Percentiles rank a stretch among this genome's conserved stretches.
These are phyloP conservation scores for Nakazawaea pomicola DNA, from an alignment of 805 yeast species.

Conservation along the genomic window DNA sequence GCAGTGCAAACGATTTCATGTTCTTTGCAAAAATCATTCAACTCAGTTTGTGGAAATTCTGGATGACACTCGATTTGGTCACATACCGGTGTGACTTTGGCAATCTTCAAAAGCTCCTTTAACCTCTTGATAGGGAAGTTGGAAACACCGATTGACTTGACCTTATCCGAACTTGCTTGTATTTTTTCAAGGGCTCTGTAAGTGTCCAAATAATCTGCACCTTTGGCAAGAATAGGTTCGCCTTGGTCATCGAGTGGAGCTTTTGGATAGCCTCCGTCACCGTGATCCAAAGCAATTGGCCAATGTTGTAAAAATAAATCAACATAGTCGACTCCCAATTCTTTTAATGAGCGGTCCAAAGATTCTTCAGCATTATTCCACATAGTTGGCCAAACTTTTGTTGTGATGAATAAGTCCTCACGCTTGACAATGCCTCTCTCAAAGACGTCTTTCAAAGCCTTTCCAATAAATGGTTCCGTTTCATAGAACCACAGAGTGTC, in stretches of 20 bases:
- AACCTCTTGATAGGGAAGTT: slow-evolving; percentile 32
- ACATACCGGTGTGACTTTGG: slow-evolving; percentile 34
- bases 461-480: slow-evolving; percentile 37
- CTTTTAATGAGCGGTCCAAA: slow-evolving; percentile 29
- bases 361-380: slow-evolving; percentile 28
- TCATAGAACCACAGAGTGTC: slow-evolving; percentile 51
- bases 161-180: slow-evolving; percentile 28
- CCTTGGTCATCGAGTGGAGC: slow-evolving; percentile 18
- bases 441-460: slow-evolving; percentile 42
- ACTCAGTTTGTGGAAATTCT: slow-evolving; percentile 30
- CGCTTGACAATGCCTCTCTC: slow-evolving; percentile 30
- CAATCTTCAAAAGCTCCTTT: slow-evolving; percentile 26
- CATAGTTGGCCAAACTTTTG: slow-evolving; percentile 14
- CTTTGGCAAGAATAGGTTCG: slow-evolving; percentile 26
- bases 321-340: slow-evolving; percentile 33
- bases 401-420: slow-evolving; percentile 14
- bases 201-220: slow-evolving; percentile 26
- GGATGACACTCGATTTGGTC: slow-evolving; percentile 45
- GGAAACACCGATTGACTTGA: slow-evolving; percentile 40
- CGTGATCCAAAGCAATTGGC: slow-evolving; percentile 28
- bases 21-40: slow-evolving; percentile 25
- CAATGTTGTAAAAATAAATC: slow-evolving; percentile 36
- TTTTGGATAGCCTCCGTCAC: slow-evolving; percentile 13
- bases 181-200: slow-evolving; percentile 32
- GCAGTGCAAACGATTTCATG: slow-evolving; percentile 32